Evolutionary conservation across 1,284 basidiomycete species (phyloP).

Genomic region (Sphagnurus paluster): DNA sequence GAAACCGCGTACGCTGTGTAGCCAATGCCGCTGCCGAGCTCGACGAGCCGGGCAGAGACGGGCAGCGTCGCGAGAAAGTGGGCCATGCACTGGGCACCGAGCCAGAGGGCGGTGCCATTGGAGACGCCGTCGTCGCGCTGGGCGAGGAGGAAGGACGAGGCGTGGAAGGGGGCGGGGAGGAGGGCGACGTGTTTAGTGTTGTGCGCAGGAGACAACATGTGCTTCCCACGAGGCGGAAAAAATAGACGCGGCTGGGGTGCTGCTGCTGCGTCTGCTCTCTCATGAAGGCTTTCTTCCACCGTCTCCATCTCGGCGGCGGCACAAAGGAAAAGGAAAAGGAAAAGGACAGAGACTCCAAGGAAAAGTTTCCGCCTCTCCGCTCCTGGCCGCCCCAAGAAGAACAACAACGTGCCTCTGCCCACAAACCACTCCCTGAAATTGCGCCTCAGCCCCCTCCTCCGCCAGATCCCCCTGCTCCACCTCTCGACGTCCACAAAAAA

Average conservation of each 20-base stretch:
- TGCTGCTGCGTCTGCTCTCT: not conserved
- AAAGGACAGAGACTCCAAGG: conserved; percentile 34
- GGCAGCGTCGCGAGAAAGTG: conserved; percentile 58
- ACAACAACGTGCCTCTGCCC: conserved; percentile 35
- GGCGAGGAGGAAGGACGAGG: conserved; percentile 42
- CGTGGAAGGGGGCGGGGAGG: conserved; percentile 49
- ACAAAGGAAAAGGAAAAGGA: conserved; percentile 58
- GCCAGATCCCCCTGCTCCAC: too few species aligned
- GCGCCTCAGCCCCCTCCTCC: conserved; percentile 30
- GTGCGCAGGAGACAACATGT: conserved; percentile 50
- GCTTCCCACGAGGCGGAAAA: conserved; percentile 27
- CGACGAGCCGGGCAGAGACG: conserved; percentile 33
- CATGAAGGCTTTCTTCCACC: conserved; percentile 80
- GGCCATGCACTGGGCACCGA: conserved; percentile 76
- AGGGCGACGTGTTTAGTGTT: conserved; percentile 64
- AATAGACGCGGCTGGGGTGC: conserved; percentile 7
- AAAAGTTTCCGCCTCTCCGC: conserved; percentile 67
- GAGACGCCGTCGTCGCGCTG: conserved; percentile 63
- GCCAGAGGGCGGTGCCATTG: conserved; percentile 89
- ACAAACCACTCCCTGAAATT: conserved; percentile 69
- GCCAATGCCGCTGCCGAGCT: conserved; percentile 84
- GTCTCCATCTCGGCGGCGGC: conserved; percentile 66
- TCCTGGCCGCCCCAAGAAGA: conserved; percentile 59
- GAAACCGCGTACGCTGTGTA: conserved; percentile 63
- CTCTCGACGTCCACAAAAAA: conserved; percentile 76